Conservation (phyloP, 352 stramenopile species). For the Pythium oligandrum region DNA sequence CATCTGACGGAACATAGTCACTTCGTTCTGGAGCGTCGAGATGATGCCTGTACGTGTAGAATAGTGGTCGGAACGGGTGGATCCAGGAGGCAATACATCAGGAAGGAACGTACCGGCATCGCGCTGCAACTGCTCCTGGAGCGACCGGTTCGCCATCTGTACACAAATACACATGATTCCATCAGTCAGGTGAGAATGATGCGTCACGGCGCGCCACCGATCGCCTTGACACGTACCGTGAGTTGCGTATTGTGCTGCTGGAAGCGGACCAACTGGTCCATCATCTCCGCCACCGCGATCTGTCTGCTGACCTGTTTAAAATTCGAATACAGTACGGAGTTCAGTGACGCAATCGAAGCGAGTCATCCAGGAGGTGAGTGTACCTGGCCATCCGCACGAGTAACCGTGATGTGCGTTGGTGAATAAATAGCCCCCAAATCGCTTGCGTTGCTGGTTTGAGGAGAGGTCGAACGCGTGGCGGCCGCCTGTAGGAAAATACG, state of each 20-base stretch:
- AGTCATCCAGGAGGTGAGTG: background rate
- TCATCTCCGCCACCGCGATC: conserved; percentile 70
- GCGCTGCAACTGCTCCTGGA: conserved; percentile 66
- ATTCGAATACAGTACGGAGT: too few species aligned
- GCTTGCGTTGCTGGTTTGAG: conserved; percentile 6
- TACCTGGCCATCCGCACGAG: conserved; percentile 54
- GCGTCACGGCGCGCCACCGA: background rate
- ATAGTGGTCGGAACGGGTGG: conserved; percentile 1
- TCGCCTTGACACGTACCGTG: conserved; percentile 31
- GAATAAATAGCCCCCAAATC: conserved; percentile 55
- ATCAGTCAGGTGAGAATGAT: background rate
- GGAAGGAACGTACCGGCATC: conserved; percentile 35
- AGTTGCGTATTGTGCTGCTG: conserved; percentile 72
- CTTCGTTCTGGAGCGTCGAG: conserved; percentile 64
- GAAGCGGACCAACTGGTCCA: conserved; percentile 71
- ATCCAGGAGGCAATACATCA: background rate
- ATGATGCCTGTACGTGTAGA: conserved; percentile 46
- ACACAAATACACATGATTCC: background rate
- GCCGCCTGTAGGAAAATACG: too few species aligned
- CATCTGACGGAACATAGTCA: conserved; percentile 80
- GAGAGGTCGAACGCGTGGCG: background rate
- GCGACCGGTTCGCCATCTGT: conserved; percentile 56
- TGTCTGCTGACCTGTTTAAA: conserved; percentile 49
- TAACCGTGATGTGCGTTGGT: conserved; percentile 70
- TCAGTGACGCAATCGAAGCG: too few species aligned